phyloP scores from a whole-genome alignment of 805 yeast species.

The Scheffersomyces lignosus region DNA sequence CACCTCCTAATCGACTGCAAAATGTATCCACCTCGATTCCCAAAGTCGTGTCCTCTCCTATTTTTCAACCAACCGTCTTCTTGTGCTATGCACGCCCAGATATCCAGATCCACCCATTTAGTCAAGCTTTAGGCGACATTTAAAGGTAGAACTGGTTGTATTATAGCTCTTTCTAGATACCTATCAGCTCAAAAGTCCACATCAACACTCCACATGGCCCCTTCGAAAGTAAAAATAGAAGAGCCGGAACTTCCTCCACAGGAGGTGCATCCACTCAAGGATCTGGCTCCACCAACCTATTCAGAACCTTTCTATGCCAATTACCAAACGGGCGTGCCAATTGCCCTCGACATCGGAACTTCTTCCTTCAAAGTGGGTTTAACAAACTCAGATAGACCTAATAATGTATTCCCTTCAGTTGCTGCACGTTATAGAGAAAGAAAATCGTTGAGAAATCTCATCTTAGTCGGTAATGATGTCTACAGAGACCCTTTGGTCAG shows the following conservation, averaged over 20 bases:
- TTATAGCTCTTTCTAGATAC: no score
- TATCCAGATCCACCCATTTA: no score
- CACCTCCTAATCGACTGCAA: no score
- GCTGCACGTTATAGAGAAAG: constrained; percentile 80
- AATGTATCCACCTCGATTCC: no score
- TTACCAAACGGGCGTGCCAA: constrained; percentile 62
- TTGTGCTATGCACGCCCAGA: no score
- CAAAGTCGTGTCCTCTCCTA: no score
- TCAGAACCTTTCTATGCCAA: constrained; percentile 49
- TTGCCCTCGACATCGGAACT: constrained; percentile 87
- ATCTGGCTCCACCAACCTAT: constrained; percentile 32
- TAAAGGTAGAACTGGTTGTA: no score
- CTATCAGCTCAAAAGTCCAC: no score
- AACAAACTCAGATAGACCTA: constrained; percentile 46
- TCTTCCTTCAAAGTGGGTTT: constrained; percentile 60
- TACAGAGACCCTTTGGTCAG: constrained; percentile 68
- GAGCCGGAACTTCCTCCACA: constrained; percentile 40
- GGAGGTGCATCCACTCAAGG: constrained; percentile 41
- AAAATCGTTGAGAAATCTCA: constrained; percentile 56
- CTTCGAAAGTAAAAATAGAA: constrained; percentile 7
- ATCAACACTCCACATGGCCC: constrained; percentile 8
- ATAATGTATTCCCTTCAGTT: constrained; percentile 65
- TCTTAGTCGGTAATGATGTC: constrained; percentile 82
- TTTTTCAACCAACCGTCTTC: no score
- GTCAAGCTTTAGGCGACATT: no score